phyloP scores from a whole-genome alignment of 495 filamentous ascomycete genomes.

The Penicillium turbatum region DNA sequence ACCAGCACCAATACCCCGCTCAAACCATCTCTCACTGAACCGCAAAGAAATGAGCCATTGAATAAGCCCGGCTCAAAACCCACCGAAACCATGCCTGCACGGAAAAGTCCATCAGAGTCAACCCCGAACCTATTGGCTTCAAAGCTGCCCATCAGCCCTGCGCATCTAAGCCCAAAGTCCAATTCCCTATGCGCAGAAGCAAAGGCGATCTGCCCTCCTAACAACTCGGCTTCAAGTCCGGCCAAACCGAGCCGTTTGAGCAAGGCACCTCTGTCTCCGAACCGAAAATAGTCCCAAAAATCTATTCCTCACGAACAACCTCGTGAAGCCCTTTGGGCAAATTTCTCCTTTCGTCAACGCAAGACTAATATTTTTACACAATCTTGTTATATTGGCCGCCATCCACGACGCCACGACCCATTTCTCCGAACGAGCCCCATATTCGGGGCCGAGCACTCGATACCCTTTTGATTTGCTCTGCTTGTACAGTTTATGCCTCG shows the following conservation, averaged over 20 bases:
- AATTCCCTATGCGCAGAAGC: not conserved
- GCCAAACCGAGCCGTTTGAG: not conserved
- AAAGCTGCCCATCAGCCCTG: conserved; percentile 4
- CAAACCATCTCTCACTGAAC: not conserved
- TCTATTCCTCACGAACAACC: not conserved
- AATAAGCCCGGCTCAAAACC: not conserved
- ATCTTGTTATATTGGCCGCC: conserved; percentile 7
- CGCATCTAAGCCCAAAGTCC: not conserved
- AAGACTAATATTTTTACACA: conserved; percentile 8
- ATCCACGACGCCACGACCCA: conserved; percentile 16
- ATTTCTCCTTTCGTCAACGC: not conserved
- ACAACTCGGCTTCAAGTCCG: not conserved
- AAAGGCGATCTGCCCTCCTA: not conserved
- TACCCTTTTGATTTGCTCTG: conserved; percentile 30
- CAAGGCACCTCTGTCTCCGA: not conserved
- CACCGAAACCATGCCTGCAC: not conserved
- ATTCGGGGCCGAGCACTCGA: conserved; percentile 25
- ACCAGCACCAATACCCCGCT: not conserved
- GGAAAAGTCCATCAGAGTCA: not conserved
- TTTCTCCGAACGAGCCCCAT: conserved; percentile 15
- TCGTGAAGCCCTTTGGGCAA: not conserved
- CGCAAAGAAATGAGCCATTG: not conserved
- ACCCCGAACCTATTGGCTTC: not conserved
- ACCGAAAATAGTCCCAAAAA: not conserved
- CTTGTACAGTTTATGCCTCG: conserved; percentile 28